Percentiles rank a stretch among this genome's conserved stretches.
These are phyloP conservation scores for Mikania micrantha DNA, from an alignment of 129 eudicot species.

Conservation along the genomic window DNA sequence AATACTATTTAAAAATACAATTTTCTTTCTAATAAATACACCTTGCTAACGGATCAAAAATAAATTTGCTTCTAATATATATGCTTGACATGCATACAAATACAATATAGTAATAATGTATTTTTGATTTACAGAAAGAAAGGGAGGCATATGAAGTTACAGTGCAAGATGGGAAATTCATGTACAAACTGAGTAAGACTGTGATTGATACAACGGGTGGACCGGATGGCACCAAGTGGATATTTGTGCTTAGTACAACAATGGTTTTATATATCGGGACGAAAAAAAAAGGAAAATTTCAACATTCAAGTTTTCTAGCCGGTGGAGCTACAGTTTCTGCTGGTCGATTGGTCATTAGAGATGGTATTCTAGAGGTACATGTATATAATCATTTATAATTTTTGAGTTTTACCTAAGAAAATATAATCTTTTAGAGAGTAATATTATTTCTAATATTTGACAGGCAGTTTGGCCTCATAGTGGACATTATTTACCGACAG, in stretches of 20 bases:
- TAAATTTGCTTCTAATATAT: background rate
- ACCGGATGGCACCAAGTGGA: conserved; percentile 63
- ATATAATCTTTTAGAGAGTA: background rate
- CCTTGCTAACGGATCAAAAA: background rate
- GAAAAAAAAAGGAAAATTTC: conserved; percentile 78
- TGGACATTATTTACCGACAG: conserved; percentile 93
- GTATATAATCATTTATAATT: background rate
- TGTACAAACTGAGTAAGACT: conserved; percentile 48
- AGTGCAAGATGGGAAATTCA: conserved; percentile 54
- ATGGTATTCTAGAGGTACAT: conserved; percentile 63
- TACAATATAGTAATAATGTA: background rate
- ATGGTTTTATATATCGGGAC: conserved; percentile 63
- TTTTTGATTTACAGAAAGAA: conserved; percentile 44
- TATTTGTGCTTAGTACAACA: conserved; percentile 74
- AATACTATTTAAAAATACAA: background rate
- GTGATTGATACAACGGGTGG: conserved; percentile 58
- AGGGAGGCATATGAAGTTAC: conserved; percentile 73
- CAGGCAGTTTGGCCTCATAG: conserved; percentile 99
- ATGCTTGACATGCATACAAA: background rate
- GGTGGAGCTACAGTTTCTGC: conserved; percentile 96
- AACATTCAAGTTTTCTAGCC: conserved; percentile 94
- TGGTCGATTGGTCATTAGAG: conserved; percentile 63
- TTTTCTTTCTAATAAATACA: too few species aligned
- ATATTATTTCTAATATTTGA: background rate
- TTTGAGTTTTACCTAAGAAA: background rate